phyloP scores from a whole-genome alignment of 202 grass and related monocot genomes.

The Schoenoplectus triqueter region DNA sequence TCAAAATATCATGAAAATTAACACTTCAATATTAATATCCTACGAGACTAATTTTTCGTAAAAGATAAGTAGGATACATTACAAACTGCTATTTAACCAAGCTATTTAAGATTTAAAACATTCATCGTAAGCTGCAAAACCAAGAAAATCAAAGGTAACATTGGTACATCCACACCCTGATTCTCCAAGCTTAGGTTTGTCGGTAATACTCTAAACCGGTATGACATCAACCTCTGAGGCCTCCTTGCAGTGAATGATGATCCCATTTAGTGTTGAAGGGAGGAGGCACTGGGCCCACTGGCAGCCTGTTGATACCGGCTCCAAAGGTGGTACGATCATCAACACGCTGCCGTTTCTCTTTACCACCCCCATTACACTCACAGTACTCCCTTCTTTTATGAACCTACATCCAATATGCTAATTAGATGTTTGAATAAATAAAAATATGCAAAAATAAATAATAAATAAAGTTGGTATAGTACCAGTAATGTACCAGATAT shows the following conservation, averaged over 20 bases:
- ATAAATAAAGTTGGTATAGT: background rate
- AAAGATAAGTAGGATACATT: no score
- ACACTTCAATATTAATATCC: no score
- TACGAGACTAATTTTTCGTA: no score
- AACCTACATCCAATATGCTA: constrained; percentile 42
- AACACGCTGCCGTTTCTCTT: constrained; percentile 63
- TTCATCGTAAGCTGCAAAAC: constrained; percentile 36
- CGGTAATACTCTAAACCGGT: constrained; percentile 56
- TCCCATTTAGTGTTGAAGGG: constrained; percentile 58
- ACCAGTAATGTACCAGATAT: background rate
- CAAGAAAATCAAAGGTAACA: constrained; percentile 33
- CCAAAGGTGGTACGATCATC: constrained; percentile 73
- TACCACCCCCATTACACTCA: constrained; percentile 75
- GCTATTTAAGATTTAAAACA: no score
- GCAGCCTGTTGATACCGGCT: constrained; percentile 70
- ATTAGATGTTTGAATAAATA: background rate
- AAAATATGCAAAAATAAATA: background rate
- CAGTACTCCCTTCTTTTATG: constrained; percentile 76
- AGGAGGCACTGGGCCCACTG: constrained; percentile 72
- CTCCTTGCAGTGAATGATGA: constrained; percentile 67
- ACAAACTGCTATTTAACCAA: no score
- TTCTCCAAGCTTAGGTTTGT: background rate
- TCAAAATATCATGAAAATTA: no score
- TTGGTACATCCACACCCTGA: constrained; percentile 36
- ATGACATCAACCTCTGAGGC: constrained; percentile 68